Percentiles rank a stretch among this genome's conserved stretches.
These are phyloP conservation scores for Herpetomonas samuelpessoai DNA, from an alignment of 208 protist genomes.

Conservation along the genomic window DNA sequence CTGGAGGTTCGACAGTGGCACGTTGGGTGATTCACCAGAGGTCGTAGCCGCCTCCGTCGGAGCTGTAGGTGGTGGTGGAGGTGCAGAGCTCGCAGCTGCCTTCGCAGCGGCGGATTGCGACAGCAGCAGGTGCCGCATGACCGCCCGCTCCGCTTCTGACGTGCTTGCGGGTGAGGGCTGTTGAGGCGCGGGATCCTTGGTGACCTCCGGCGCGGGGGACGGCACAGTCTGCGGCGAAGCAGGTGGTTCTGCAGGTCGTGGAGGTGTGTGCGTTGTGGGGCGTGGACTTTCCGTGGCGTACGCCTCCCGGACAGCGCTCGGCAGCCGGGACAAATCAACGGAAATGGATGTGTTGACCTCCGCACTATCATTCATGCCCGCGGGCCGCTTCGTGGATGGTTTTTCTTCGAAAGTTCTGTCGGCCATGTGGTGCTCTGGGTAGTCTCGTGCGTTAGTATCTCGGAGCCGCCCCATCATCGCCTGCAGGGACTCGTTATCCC, in stretches of 20 bases:
- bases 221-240: no score
- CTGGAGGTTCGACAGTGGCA: conserved; percentile 4
- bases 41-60: background rate
- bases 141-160: conserved; percentile 21
- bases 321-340: background rate
- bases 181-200: conserved; percentile 20
- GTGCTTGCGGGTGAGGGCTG: conserved; percentile 2
- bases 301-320: background rate
- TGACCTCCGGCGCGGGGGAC: no score
- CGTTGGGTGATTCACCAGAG: background rate
- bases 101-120: background rate
- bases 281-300: background rate
- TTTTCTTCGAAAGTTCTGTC: background rate
- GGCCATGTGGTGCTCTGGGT: background rate
- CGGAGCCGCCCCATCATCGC: background rate
- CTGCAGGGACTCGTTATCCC: conserved; percentile 22
- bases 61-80: background rate
- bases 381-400: background rate
- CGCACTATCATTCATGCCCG: background rate
- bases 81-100: background rate
- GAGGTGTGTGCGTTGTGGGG: background rate
- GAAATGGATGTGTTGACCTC: background rate
- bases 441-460: no score
- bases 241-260: background rate
- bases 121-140: background rate